phyloP scores from a whole-genome alignment of 2,329 filamentous ascomycete genomes.

The Blastomyces gilchristii region DNA sequence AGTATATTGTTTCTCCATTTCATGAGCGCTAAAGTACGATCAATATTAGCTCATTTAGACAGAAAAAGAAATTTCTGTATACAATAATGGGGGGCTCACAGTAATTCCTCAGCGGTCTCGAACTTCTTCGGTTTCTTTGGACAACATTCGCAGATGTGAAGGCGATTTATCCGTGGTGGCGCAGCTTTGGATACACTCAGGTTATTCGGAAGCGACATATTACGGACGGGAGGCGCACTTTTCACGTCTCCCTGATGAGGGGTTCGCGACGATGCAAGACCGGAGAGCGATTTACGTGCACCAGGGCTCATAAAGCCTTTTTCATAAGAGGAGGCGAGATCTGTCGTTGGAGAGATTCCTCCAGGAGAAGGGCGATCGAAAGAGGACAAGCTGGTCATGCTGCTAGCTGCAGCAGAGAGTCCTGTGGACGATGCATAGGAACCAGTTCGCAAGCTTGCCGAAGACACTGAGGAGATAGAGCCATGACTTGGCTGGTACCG shows the following conservation, averaged over 20 bases:
- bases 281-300: conserved; percentile 36
- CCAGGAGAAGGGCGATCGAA: conserved; percentile 52
- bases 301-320: conserved; percentile 41
- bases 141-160: conserved; percentile 82
- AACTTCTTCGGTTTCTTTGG: conserved; percentile 97
- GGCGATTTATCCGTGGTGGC: conserved; percentile 43
- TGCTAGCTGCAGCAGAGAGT: conserved; percentile 51
- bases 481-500: conserved; percentile 48
- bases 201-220: conserved; percentile 37
- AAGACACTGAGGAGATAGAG: conserved; percentile 57
- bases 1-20: conserved; percentile 92
- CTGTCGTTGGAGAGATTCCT: conserved; percentile 48
- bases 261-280: conserved; percentile 28
- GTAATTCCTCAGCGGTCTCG: conserved; percentile 69
- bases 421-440: conserved; percentile 53
- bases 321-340: conserved; percentile 44
- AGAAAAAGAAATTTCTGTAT: neutral
- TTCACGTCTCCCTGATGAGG: conserved; percentile 31
- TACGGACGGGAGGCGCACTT: conserved; percentile 33
- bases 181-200: conserved; percentile 26
- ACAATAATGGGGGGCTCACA: conserved; percentile 47
- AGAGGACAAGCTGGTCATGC: conserved; percentile 54
- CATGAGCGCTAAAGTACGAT: conserved; percentile 55
- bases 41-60: neutral
- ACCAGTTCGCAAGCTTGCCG: conserved; percentile 48